Evolutionary conservation across 2,329 filamentous ascomycete species (phyloP), one percentile per base, ranked within the genome.

Genomic region (Fusarium acutatum): DNA sequence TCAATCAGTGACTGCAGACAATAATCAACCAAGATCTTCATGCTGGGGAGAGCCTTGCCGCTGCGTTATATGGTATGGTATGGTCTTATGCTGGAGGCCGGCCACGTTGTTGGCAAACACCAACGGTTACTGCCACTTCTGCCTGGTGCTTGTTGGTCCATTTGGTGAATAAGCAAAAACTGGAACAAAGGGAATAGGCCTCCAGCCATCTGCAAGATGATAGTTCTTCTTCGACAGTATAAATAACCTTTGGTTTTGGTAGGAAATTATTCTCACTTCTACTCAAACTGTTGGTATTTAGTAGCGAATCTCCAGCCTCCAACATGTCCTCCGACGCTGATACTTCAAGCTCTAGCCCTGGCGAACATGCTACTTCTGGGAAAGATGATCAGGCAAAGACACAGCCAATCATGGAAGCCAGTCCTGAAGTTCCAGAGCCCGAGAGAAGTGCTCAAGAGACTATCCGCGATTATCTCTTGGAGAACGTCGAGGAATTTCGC

Each of bases 401-500:
- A 10, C 7, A 5, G 2, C 5, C 8, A 35, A 52, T 28, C 14
- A 14, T n/a, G 14, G 4, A 20, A 7, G 30, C 14, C 7, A 14
- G 30, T 1, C 8, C 12, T 9, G 37, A 38, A 9, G 26, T 10
- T 15, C 18, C 26, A 2, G 56, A 50, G 10, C 6, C 32, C 11
- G 47, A 57, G 6, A 18, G 11, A 30, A 8, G 30, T 6, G 60
- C 54, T 6, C 32, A 60, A 10, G 30, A 56, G 7, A 22, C n/a
- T 26, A 30, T 74, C 15, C 54, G 5, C 5, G 26, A 60, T 4
- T 67, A 72, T 40, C 44, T 74, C 4, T 13, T 24, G 12, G 35
- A 70, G 11, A 46, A 66, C 18, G 57, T 64, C 0, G 15, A 38
- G 6, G 60, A 72, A 17, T 75, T 63, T n/a, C 35, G 49, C 13